These are phyloP conservation scores for Xylariaceae sp. DNA, from an alignment of 2,329 filamentous ascomycete genomes.

Conservation along the genomic window DNA sequence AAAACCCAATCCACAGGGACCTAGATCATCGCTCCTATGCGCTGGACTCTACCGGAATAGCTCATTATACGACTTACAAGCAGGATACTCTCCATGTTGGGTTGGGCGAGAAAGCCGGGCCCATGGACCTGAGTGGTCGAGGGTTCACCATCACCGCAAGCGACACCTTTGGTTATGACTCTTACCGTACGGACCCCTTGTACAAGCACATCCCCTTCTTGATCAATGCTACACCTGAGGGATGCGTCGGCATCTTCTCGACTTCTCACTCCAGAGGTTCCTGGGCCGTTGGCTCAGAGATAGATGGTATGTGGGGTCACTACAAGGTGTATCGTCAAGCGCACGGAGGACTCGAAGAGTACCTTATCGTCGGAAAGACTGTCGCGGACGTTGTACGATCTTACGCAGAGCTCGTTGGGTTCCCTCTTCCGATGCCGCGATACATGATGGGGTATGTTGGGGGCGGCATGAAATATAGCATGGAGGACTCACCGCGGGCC, in stretches of 20 bases:
- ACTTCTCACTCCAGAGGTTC: slow-evolving; percentile 60
- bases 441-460: slow-evolving; percentile 72
- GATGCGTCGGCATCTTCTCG: slow-evolving; percentile 65
- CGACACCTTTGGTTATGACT: slow-evolving; percentile 71
- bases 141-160: slow-evolving; percentile 64
- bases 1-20: slow-evolving; percentile 57
- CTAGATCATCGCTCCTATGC: slow-evolving; percentile 62
- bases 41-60: slow-evolving; percentile 55
- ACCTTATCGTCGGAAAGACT: slow-evolving; percentile 62
- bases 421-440: slow-evolving; percentile 62
- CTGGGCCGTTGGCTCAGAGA: slow-evolving; percentile 66
- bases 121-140: slow-evolving; percentile 66
- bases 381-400: slow-evolving; percentile 60
- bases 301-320: slow-evolving; percentile 71
- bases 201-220: slow-evolving; percentile 74
- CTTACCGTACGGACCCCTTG: slow-evolving; percentile 65
- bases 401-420: slow-evolving; percentile 65
- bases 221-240: slow-evolving; percentile 61
- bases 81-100: slow-evolving; percentile 62
- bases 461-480: slow-evolving; percentile 54
- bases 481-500: slow-evolving; percentile 47
- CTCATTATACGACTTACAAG: slow-evolving; percentile 62
- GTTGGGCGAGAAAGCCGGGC: slow-evolving; percentile 65
- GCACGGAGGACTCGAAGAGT: slow-evolving; percentile 68
- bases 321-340: slow-evolving; percentile 73